These are phyloP conservation scores for Bombardia bombarda DNA, from an alignment of 495 filamentous ascomycete genomes.

Conservation along the genomic window DNA sequence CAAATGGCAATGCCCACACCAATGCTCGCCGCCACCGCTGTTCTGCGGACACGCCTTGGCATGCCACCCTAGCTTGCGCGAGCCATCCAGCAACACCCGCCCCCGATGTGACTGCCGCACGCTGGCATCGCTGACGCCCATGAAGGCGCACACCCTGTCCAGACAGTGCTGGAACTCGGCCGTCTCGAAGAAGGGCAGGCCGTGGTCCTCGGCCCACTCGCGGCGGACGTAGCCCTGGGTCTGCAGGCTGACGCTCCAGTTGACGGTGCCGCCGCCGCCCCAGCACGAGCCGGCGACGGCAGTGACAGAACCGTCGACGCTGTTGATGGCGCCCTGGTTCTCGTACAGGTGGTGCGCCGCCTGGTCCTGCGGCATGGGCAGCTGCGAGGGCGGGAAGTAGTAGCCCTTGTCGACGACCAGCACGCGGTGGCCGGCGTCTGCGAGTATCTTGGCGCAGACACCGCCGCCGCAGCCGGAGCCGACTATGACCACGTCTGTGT, in stretches of 20 bases:
- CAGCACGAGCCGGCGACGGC: constrained; percentile 66
- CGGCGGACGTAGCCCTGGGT: constrained; percentile 71
- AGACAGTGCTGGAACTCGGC: constrained; percentile 66
- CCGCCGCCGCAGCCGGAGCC: constrained; percentile 85
- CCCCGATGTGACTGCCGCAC: constrained; percentile 67
- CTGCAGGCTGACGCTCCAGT: constrained; percentile 82
- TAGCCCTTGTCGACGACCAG: constrained; percentile 78
- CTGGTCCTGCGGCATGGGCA: constrained; percentile 61
- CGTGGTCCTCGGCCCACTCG: constrained; percentile 66
- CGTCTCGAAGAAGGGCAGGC: constrained; percentile 71
- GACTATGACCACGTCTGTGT: constrained; percentile 77
- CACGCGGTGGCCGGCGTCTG: constrained; percentile 61
- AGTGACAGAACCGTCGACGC: constrained; percentile 56
- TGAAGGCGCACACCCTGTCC: constrained; percentile 52
- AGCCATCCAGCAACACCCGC: constrained; percentile 61
- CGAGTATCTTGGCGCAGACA: constrained; percentile 72
- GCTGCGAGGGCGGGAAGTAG: constrained; percentile 59
- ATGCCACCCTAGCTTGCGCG: constrained; percentile 64
- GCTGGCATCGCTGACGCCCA: constrained; percentile 47
- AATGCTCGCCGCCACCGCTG: constrained; percentile 58
- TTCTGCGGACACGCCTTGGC: constrained; percentile 73
- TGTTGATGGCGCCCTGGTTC: constrained; percentile 40
- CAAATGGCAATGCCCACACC: constrained; percentile 70
- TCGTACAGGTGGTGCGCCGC: constrained; percentile 58
- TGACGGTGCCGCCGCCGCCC: constrained; percentile 82